A percentile compares a stretch with the other conserved stretches of the same genome.
phyloP scores from a whole-genome alignment of 2,329 filamentous ascomycete genomes.

The Pleomassaria siparia region DNA sequence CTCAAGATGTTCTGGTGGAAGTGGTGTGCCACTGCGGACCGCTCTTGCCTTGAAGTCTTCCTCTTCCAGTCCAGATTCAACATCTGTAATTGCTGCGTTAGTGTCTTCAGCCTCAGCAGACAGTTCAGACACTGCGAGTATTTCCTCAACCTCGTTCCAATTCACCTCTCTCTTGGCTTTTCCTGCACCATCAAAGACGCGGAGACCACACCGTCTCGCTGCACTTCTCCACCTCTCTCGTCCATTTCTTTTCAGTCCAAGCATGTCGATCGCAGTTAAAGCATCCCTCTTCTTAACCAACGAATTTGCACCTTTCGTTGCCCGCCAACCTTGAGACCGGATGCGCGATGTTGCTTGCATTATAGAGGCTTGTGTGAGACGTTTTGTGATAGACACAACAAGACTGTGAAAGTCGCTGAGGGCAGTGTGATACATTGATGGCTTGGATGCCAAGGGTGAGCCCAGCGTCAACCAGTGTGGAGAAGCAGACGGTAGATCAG shows the following conservation, averaged over 20 bases:
- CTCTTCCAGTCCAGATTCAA: slow-evolving; percentile 15
- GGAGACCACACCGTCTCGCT: slow-evolving; percentile 55
- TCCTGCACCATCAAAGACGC: slow-evolving; percentile 44
- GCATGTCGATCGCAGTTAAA: slow-evolving; percentile 54
- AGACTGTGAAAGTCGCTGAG: slow-evolving; percentile 76
- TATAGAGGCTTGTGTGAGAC: slow-evolving; percentile 68
- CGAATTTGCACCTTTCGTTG: slow-evolving; percentile 30
- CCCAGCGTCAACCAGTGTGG: slow-evolving; percentile 49
- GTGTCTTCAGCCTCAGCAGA: slow-evolving; percentile 29
- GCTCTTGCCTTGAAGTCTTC: slow-evolving; percentile 22
- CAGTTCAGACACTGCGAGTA: slow-evolving; percentile 14
- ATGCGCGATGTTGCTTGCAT: slow-evolving; percentile 72
- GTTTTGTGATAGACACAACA: slow-evolving; percentile 65
- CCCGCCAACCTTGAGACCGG: slow-evolving; percentile 48
- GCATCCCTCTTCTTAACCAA: slow-evolving; percentile 54
- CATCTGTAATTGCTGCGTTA: slow-evolving; percentile 22
- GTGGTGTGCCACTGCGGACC: slow-evolving; percentile 28
- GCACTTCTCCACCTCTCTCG: slow-evolving; percentile 55
- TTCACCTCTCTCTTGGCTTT: slow-evolving; percentile 43
- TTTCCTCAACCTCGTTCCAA: slow-evolving; percentile 45
- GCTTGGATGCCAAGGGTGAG: slow-evolving; percentile 69
- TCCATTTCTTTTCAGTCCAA: slow-evolving; percentile 53
- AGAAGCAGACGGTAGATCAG: slow-evolving; percentile 27
- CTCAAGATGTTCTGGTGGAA: slow-evolving; percentile 20
- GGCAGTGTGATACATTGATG: slow-evolving; percentile 72